Evolutionary conservation across 2,329 filamentous ascomycete genomes (phyloP), one percentile per base, ranked within the genome.

Genomic region (Penicillium sp.): DNA sequence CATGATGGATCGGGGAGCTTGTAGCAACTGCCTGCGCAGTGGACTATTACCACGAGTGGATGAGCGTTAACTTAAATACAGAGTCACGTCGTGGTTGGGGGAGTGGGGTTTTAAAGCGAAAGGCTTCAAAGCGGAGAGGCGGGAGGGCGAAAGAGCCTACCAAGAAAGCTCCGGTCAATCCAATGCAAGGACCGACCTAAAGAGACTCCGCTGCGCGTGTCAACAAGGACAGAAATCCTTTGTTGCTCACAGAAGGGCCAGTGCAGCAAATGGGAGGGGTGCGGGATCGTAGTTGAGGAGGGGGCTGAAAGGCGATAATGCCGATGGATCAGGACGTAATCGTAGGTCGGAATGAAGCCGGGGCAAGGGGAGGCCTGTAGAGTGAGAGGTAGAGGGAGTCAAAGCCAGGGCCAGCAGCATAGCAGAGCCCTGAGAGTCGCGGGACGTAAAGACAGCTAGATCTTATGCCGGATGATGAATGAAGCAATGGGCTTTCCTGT

Each of bases 401-500:
- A 47, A 24, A 49, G 18, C 40, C 47, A 51, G 48, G 41, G 44
- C 47, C 44, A 44, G 50, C 44, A 45, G 42, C 32, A 44, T 44
- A 49, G 46, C 43, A 41, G 46, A 50, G 43, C 51, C 52, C 50
- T 47, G 44, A 53, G 39, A 53, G 44, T 40, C 49, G 54, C 47
- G 47, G 44, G 40, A 45, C 50, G 47, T 38, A 46, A 37, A 56
- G 38, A 46, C 47, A 53, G 49, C 45, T 46, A 53, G 50, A 57
- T 60, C 47, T 41, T 55, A 54, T 50, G 42, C 47, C 53, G 50
- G 56, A 53, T 56, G 63, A 65, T 65, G 59, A 57, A 58, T 59
- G 61, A 53, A 57, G 56, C 59, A 62, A 67, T 61, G 65, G 62
- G 56, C 60, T 62, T 68, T 65, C 54, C 60, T 61, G 65, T 58